Conservation (phyloP, 1,284 basidiomycete genomes). For the Puccinia novopanici region DNA sequence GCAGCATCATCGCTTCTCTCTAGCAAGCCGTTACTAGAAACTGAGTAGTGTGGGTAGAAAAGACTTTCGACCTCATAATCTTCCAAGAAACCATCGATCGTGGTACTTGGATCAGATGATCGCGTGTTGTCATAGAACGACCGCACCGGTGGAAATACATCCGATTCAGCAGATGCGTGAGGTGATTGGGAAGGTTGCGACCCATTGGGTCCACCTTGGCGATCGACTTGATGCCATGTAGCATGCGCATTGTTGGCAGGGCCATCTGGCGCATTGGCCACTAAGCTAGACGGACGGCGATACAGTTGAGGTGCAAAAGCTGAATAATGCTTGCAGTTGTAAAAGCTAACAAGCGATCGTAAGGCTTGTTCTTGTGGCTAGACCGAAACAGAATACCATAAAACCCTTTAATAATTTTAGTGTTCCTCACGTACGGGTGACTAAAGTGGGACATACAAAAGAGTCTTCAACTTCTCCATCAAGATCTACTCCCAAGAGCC, state of each 20-base stretch:
- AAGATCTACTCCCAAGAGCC: slow-evolving; percentile 89
- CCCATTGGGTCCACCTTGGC: slow-evolving; percentile 29
- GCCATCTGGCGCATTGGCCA: slow-evolving; percentile 18
- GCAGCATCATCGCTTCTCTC: slow-evolving; percentile 48
- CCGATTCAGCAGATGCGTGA: slow-evolving; percentile 20
- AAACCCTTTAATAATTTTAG: too few relatives aligned
- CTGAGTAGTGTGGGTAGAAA: slow-evolving; percentile 49
- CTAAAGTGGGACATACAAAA: slow-evolving; percentile 51
- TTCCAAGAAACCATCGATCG: slow-evolving; percentile 47
- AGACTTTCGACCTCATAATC: slow-evolving; percentile 51
- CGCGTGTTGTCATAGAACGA: slow-evolving; percentile 41
- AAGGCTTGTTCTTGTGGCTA: slow-evolving; percentile 92
- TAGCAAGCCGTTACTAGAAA: slow-evolving; percentile 36
- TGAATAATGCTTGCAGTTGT: slow-evolving; percentile 58
- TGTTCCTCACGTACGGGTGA: too few relatives aligned
- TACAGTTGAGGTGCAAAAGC: slow-evolving; percentile 56
- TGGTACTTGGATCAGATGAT: slow-evolving; percentile 16
- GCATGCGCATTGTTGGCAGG: slow-evolving; percentile 10
- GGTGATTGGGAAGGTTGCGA: neutral
- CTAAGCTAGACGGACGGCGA: slow-evolving; percentile 52
- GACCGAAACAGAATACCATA: too few relatives aligned
- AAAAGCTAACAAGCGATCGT: slow-evolving; percentile 90
- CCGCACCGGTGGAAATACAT: slow-evolving; percentile 43
- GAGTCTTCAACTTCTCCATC: slow-evolving; percentile 78
- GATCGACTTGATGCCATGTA: slow-evolving; percentile 21